phyloP scores from a whole-genome alignment of 352 stramenopile genomes.

The Hyaloperonospora arabidopsidis region DNA sequence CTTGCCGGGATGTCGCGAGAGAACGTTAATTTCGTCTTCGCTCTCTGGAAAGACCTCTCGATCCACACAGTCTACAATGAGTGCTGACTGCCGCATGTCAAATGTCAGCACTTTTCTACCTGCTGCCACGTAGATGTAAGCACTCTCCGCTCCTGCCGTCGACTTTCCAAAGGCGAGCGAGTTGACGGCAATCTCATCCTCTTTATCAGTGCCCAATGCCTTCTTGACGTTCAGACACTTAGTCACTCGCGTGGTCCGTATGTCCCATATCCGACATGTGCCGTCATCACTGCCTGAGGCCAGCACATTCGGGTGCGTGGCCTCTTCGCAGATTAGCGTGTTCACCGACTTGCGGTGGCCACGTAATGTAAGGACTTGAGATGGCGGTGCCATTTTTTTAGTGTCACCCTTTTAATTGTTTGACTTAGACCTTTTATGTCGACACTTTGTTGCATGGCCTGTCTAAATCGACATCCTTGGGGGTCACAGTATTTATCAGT shows the following conservation, averaged over 20 bases:
- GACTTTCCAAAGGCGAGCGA: constrained; percentile 48
- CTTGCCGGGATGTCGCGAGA: constrained; percentile 43
- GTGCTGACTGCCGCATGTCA: constrained; percentile 46
- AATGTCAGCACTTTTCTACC: constrained; percentile 62
- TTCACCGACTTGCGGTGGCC: constrained; percentile 58
- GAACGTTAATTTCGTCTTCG: constrained; percentile 62
- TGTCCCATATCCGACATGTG: constrained; percentile 61
- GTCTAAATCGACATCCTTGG: no score
- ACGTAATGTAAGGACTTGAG: constrained; percentile 37
- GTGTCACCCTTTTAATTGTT: constrained; percentile 6
- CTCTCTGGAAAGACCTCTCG: constrained; percentile 53
- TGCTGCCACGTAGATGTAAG: constrained; percentile 50
- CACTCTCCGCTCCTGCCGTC: constrained; percentile 15
- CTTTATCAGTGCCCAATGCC: constrained; percentile 29
- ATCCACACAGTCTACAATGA: constrained; percentile 52
- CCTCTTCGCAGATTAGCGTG: constrained; percentile 49
- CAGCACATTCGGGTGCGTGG: constrained; percentile 39
- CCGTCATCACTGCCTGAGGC: constrained; percentile 65
- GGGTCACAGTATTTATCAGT: no score
- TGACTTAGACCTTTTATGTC: no score
- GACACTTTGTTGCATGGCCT: no score
- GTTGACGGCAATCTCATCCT: constrained; percentile 48
- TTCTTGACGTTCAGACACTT: constrained; percentile 63
- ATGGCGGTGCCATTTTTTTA: constrained; percentile 9
- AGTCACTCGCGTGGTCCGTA: constrained; percentile 44